A percentile compares a stretch with the other conserved stretches of the same genome.
phyloP scores from a whole-genome alignment of 2,329 filamentous ascomycete species.

The Bisporella sp. region DNA sequence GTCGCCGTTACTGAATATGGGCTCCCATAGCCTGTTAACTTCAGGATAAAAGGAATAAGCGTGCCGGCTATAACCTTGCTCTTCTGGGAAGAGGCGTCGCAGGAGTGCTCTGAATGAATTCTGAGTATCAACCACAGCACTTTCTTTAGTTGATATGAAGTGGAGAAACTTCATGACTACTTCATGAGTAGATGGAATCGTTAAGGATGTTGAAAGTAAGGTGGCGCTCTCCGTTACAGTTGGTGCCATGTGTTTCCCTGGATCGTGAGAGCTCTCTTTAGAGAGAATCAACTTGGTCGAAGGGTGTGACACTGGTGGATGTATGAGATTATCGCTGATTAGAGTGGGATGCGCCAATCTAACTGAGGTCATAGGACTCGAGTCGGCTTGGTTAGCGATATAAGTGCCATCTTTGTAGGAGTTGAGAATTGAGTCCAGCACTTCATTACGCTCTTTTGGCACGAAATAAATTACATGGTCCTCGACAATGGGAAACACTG shows the following conservation, averaged over 20 bases:
- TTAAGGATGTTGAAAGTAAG: not conserved
- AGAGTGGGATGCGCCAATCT: not conserved
- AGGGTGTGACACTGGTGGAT: not conserved
- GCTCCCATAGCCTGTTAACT: constrained; percentile 31
- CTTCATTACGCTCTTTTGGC: constrained; percentile 33
- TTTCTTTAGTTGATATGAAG: constrained; percentile 6
- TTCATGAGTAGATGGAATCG: constrained; percentile 21
- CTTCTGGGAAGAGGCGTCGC: constrained; percentile 41
- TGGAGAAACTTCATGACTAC: constrained; percentile 18
- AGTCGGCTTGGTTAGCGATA: constrained; percentile 12
- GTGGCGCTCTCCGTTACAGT: not conserved
- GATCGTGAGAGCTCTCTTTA: not conserved
- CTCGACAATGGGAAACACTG: constrained; percentile 46
- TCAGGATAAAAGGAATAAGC: constrained; percentile 42
- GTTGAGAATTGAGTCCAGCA: constrained; percentile 40
- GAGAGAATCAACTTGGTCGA: not conserved
- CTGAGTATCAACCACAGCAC: constrained; percentile 43
- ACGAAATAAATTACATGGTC: constrained; percentile 50
- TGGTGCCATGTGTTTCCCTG: not conserved
- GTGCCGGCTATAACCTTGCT: constrained; percentile 40
- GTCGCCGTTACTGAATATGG: constrained; percentile 22
- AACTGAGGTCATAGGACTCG: not conserved
- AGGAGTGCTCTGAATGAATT: constrained; percentile 50
- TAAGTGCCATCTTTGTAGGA: constrained; percentile 37
- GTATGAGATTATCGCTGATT: constrained; percentile 1